Evolutionary conservation across 2,329 filamentous ascomycete genomes (phyloP), one percentile per base, ranked within the genome.

Genomic region (Helicocarpus griseus): DNA sequence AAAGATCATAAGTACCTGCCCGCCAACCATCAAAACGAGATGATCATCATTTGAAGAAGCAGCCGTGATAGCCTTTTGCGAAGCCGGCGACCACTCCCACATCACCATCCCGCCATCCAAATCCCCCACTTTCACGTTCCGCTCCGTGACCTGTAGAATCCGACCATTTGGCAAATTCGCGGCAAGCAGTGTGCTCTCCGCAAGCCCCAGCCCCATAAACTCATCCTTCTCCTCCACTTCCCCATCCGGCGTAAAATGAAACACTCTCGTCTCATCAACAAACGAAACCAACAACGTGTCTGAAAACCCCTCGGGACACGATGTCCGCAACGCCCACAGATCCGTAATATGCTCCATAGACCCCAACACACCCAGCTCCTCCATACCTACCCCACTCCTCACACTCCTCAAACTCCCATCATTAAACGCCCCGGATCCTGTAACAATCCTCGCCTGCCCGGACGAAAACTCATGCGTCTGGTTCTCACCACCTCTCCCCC

Each of bases 401-500:
- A 98, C 88, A 63, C 89, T 95, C 54, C 93, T 78, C 49, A 98
- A 71, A 51, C 86, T 91, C 17, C 93, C 93, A 61, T 95, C 89
- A 57, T 87, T 83, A 64, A 88, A 93, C 0, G 87, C 89, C 26
- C 93, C 93, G 51, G 90, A 96, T 0, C 89, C 91, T 2, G 91
- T 90, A 9, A 98, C 89, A 54, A 98, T 87, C 36, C 90, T 81
- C 43, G 93, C 90, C 69, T 98, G 91, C 0, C 93, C 93, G 0
- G 91, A 95, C 0, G 90, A 95, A 63, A 95, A 98, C 56, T 93
- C 87, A 61, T 93, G 94, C 2, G 85, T 86, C 17, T 88, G 83
- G 7, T 77, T 81, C 56, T 93, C 86, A 21, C 85, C 85, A 54
- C 87, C 84, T 51, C 88, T 78, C 59, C 89, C 90, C 0, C 90